Conservation (phyloP, 768 basidiomycete species). For the Kwoniella bestiolae region DNA sequence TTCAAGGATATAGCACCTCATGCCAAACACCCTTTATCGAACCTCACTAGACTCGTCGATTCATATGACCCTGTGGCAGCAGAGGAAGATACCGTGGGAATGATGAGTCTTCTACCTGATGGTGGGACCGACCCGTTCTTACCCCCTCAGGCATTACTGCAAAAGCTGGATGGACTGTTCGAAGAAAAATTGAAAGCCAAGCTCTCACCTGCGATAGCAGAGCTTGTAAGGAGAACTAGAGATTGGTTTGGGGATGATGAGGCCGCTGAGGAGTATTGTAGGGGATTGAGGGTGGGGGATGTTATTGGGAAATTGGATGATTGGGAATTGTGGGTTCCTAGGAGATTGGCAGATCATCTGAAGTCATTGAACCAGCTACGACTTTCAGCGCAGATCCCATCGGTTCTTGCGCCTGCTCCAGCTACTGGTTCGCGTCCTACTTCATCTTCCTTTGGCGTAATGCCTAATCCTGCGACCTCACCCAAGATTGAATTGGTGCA, state of each 20-base stretch:
- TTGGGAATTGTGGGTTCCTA: conserved; percentile 7
- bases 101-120: background rate
- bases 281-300: background rate
- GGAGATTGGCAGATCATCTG: background rate
- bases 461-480: background rate
- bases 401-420: background rate
- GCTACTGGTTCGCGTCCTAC: too few species aligned
- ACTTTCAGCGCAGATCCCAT: background rate
- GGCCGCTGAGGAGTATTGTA: conserved; percentile 14
- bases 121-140: conserved; percentile 5
- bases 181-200: background rate
- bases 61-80: background rate
- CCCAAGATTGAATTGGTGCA: conserved; percentile 16
- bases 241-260: conserved; percentile 6
- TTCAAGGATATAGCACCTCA: background rate
- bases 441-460: too few species aligned
- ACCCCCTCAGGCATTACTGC: conserved; percentile 9
- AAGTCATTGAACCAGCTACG: background rate
- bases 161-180: conserved; percentile 12
- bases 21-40: conserved; percentile 5
- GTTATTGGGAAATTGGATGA: conserved; percentile 12
- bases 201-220: background rate
- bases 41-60: background rate
- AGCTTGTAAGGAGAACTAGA: conserved; percentile 2
- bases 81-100: background rate